A percentile compares a stretch with the other conserved stretches of the same genome.
These are phyloP conservation scores for Penicillium pancosmium DNA, from an alignment of 495 filamentous ascomycete species.

Conservation along the genomic window DNA sequence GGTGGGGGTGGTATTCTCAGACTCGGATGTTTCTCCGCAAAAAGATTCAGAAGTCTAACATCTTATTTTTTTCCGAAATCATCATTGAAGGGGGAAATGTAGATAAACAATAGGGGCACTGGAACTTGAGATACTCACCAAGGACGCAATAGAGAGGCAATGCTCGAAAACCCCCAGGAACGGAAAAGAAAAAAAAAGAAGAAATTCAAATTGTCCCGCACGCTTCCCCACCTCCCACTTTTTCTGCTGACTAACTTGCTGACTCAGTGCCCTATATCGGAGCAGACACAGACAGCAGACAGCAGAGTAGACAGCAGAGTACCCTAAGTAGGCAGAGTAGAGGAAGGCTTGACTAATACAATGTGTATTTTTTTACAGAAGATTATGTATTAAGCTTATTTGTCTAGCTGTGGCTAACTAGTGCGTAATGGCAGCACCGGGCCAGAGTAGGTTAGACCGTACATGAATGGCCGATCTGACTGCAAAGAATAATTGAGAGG, in stretches of 20 bases:
- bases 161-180: constrained; percentile 22
- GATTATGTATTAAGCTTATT: too few relatives aligned
- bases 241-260: constrained; percentile 11
- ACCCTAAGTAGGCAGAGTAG: background rate
- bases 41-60: constrained; percentile 54
- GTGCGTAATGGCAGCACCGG: too few relatives aligned
- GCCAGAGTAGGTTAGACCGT: too few relatives aligned
- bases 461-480: too few relatives aligned
- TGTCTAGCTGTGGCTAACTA: too few relatives aligned
- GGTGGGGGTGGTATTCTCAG: constrained; percentile 34
- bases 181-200: constrained; percentile 19
- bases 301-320: background rate
- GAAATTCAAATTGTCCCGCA: constrained; percentile 18
- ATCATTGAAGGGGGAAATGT: constrained; percentile 37
- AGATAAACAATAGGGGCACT: background rate
- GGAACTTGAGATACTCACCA: constrained; percentile 20
- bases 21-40: constrained; percentile 47
- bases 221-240: constrained; percentile 23
- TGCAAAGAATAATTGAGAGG: too few relatives aligned
- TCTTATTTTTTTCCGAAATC: constrained; percentile 50
- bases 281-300: background rate
- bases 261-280: constrained; percentile 6
- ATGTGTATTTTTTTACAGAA: too few relatives aligned
- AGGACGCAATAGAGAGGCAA: constrained; percentile 17
- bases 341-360: too few relatives aligned